A percentile compares a stretch with the other conserved stretches of the same genome.
Conservation (phyloP, 768 basidiomycete species). For the Scleroderma bovista region DNA sequence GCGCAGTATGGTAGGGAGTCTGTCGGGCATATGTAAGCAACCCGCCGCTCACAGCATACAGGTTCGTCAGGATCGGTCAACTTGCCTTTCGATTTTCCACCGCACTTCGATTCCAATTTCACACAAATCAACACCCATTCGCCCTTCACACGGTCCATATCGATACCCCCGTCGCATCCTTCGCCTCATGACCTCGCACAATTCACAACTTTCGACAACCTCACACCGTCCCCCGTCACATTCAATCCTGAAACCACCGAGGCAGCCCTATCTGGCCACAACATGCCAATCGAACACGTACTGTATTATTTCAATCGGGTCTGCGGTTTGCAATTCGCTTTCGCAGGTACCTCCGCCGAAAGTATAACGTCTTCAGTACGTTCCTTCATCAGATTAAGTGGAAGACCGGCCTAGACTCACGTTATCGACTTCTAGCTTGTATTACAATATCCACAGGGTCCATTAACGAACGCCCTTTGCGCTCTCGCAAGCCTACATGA, state of each 20-base stretch:
- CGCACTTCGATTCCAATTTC: conserved; percentile 23
- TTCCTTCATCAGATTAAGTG: conserved; percentile 1
- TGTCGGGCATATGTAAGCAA: background rate
- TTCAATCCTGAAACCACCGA: conserved; percentile 14
- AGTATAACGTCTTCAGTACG: conserved; percentile 64
- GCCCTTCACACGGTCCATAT: conserved; percentile 30
- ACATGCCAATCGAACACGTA: conserved; percentile 52
- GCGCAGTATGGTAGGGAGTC: conserved; percentile 24
- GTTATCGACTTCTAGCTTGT: conserved; percentile 33
- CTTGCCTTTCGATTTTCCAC: conserved; percentile 26
- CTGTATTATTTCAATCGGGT: conserved; percentile 75
- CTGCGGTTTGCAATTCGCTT: conserved; percentile 59
- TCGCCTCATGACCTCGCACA: conserved; percentile 29
- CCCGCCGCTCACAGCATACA: conserved; percentile 11
- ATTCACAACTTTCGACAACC: conserved; percentile 32
- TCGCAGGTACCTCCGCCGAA: conserved; percentile 55
- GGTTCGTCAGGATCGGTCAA: conserved; percentile 17
- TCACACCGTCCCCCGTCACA: conserved; percentile 26
- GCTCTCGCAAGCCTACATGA: conserved; percentile 72
- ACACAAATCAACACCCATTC: conserved; percentile 27
- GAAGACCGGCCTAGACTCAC: conserved; percentile 14
- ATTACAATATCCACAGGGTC: conserved; percentile 60
- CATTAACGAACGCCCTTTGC: conserved; percentile 67
- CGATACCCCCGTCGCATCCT: conserved; percentile 30
- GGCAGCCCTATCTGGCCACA: conserved; percentile 31